These are phyloP conservation scores for Saksenaea oblongispora DNA, from an alignment of 371 early-diverging fungal genomes.

Conservation along the genomic window DNA sequence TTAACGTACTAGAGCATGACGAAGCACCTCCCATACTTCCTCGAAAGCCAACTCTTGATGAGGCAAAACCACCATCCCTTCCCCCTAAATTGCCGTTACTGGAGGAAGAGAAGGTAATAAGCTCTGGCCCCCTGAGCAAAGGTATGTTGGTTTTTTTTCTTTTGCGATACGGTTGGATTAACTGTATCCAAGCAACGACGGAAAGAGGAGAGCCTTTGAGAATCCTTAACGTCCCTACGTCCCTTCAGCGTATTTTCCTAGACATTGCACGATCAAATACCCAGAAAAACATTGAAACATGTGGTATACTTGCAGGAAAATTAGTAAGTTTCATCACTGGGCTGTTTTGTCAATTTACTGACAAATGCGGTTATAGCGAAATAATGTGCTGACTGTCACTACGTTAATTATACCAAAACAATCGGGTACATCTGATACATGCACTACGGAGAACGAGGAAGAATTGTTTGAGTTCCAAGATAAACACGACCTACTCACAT, in stretches of 20 bases:
- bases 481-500: constrained; percentile 74
- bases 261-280: constrained; percentile 81
- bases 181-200: constrained; percentile 31
- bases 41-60: background rate
- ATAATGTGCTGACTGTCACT: constrained; percentile 70
- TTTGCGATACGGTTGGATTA: background rate
- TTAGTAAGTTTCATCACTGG: constrained; percentile 44
- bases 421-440: constrained; percentile 85
- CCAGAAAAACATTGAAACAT: constrained; percentile 81
- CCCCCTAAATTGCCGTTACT: constrained; percentile 16
- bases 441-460: constrained; percentile 86
- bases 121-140: background rate
- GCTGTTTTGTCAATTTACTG: background rate
- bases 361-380: constrained; percentile 37
- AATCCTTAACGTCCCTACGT: constrained; percentile 63
- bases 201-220: constrained; percentile 72
- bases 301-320: constrained; percentile 85
- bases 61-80: constrained; percentile 9
- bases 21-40: constrained; percentile 7
- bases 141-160: background rate
- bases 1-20: background rate
- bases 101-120: background rate
- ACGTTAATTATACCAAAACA: constrained; percentile 91
- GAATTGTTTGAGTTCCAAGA: constrained; percentile 80
- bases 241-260: constrained; percentile 66